Percentiles rank a stretch among this genome's conserved stretches.
phyloP scores from a whole-genome alignment of 2,329 filamentous ascomycete genomes.

The Penicillium sumatraense region DNA sequence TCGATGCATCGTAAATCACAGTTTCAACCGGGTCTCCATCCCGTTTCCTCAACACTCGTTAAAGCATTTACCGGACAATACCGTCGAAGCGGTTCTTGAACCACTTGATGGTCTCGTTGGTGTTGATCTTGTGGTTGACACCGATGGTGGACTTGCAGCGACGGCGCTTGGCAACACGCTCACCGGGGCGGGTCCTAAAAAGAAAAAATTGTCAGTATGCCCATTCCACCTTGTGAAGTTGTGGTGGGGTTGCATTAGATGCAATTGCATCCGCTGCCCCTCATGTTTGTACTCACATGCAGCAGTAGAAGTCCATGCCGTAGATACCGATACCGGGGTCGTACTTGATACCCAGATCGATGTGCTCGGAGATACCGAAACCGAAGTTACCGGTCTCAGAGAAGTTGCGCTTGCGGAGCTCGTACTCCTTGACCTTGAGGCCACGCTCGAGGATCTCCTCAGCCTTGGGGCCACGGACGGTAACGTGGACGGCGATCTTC shows the following conservation, averaged over 20 bases:
- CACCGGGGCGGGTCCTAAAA: slow-evolving; percentile 90
- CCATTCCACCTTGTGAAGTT: background rate
- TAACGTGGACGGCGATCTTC: slow-evolving; percentile 99
- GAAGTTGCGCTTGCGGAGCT: slow-evolving; percentile 99
- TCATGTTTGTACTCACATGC: slow-evolving; percentile 71
- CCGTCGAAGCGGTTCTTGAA: slow-evolving; percentile 96
- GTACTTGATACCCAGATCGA: slow-evolving; percentile 99
- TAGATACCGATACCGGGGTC: slow-evolving; percentile 98
- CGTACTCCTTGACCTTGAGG: slow-evolving; percentile 99
- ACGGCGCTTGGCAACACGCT: slow-evolving; percentile 95
- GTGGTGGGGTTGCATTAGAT: background rate
- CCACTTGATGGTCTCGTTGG: slow-evolving; percentile 96
- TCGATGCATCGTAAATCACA: slow-evolving; percentile 41
- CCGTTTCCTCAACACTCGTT: slow-evolving; percentile 27
- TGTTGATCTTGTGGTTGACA: slow-evolving; percentile 88
- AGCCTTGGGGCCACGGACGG: slow-evolving; percentile 97
- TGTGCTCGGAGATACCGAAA: slow-evolving; percentile 99
- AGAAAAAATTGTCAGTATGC: slow-evolving; percentile 36
- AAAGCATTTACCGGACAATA: slow-evolving; percentile 85
- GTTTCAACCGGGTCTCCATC: slow-evolving; percentile 30
- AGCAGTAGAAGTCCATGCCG: slow-evolving; percentile 99
- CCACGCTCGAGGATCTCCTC: slow-evolving; percentile 99
- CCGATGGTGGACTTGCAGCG: slow-evolving; percentile 87
- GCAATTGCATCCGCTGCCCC: background rate
- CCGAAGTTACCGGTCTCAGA: slow-evolving; percentile 99